Base-by-base conservation (phyloP, 371 early-diverging fungal species). In the Mortierella polycephala region DNA sequence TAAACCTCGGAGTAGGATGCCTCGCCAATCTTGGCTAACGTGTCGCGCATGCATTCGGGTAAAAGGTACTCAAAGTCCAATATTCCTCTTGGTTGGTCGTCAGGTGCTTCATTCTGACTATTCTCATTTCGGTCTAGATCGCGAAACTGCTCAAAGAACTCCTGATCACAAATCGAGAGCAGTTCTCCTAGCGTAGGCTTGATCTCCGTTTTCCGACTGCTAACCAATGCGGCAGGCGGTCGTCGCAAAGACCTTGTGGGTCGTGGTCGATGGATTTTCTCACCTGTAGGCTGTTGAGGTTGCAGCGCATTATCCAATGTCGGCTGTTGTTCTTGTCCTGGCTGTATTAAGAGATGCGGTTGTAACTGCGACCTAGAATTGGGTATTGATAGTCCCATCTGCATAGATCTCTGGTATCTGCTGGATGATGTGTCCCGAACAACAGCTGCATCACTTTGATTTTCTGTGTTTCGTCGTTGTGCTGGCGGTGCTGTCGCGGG, bases 1-100 rank as follows among this genome's bases (percentile, higher is more conserved):
- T 72, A 79, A 7, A 79, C 80, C 18, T 79, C 80, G 18, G 80
- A 79, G 51, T 66, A 79, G 13, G 80, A 73, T 9, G 80, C 80
- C 56, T 79, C 80, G 4, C 80, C 80, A 39, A 79, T 73, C 60
- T 79, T 79, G 30, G 67, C 59, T 46, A 73, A 23, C 1, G 69
- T 23, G 3, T 16, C 10, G 16, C 23, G 10, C 73, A 79, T 59
- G 20, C 42, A 45, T 37, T 65, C 55, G 5, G 73, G 73, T 1
- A 69, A 13, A 7, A 72, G 51, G 0, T 63, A 45, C 3, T 73
- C 79, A 69, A 77, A 71, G 40, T 72, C 66, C 52, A 72, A 13
- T 10, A 77, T 64, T 0, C 23, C 49, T 9, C 47, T 61, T 0
- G 52, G 20, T 10, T 20, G 2, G 18, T 52, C 52, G 52, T 30